Conservation (phyloP, 495 filamentous ascomycete species). For the Aspergillus affinis region DNA sequence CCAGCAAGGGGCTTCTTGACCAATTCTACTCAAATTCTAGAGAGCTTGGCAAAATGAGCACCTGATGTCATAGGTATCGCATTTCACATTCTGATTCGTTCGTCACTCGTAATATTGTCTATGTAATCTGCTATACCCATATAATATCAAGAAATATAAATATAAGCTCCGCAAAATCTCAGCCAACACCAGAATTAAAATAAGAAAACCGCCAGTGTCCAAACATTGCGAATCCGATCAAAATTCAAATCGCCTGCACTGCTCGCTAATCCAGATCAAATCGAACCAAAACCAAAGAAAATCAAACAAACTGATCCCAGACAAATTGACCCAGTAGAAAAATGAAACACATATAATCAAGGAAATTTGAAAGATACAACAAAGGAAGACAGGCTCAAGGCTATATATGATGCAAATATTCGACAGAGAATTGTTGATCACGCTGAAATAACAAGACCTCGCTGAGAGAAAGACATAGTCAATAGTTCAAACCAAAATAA, state of each 20-base stretch:
- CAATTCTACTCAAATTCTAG: too few species aligned
- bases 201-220: not conserved
- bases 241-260: not conserved
- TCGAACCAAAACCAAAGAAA: conserved; percentile 2
- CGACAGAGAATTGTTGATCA: not conserved
- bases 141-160: not conserved
- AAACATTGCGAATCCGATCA: not conserved
- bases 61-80: too few species aligned
- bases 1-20: too few species aligned
- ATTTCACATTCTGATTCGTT: too few species aligned
- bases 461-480: not conserved
- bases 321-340: not conserved
- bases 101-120: not conserved
- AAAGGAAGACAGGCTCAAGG: not conserved
- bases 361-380: not conserved
- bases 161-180: not conserved
- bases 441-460: not conserved
- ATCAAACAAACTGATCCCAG: not conserved
- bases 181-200: not conserved
- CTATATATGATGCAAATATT: not conserved
- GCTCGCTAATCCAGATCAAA: not conserved
- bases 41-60: too few species aligned
- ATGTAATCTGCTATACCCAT: not conserved
- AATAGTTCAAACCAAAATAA: not conserved
- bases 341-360: too few species aligned